Conservation (phyloP, 2,329 filamentous ascomycete species). For the Leptographium galeiforme region DNA sequence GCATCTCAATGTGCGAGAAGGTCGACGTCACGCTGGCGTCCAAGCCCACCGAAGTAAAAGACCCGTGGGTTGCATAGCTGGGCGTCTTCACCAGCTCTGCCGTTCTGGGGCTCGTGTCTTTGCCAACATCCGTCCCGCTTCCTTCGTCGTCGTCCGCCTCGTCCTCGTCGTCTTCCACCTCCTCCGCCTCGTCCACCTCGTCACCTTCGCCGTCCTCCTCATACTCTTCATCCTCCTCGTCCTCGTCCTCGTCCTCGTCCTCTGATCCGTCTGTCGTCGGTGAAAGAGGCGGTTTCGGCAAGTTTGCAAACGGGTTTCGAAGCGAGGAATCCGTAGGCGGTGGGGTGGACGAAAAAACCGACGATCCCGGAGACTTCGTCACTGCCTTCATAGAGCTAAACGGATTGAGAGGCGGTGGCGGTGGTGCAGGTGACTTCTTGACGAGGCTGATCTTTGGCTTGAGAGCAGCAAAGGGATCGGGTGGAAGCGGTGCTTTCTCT, state of each 20-base stretch:
- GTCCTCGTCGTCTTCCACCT: constrained; percentile 32
- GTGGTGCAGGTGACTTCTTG: constrained; percentile 2
- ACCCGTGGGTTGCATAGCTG: constrained; percentile 43
- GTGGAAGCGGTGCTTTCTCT: constrained; percentile 12
- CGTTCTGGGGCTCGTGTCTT: constrained; percentile 43
- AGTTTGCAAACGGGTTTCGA: constrained; percentile 10
- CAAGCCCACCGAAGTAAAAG: constrained; percentile 33
- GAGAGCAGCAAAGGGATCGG: constrained; percentile 14
- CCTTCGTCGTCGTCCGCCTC: constrained; percentile 34
- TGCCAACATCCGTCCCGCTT: constrained; percentile 51
- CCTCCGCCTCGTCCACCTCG: constrained; percentile 25
- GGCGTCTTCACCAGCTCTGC: constrained; percentile 28
- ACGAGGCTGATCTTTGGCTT: constrained; percentile 10
- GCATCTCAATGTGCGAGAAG: constrained; percentile 30
- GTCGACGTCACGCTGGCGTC: constrained; percentile 32
- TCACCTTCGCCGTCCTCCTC: constrained; percentile 26
- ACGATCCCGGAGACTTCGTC: neutral
- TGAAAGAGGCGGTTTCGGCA: constrained; percentile 9
- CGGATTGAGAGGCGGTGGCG: neutral
- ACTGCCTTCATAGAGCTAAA: constrained; percentile 6
- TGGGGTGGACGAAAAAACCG: constrained; percentile 8
- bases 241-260: constrained; percentile 19
- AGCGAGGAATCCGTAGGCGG: neutral
- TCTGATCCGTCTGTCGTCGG: constrained; percentile 8
- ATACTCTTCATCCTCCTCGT: constrained; percentile 22